Conservation (phyloP, 169 alveolate genomes). For the Cryptosporidium felis region DNA sequence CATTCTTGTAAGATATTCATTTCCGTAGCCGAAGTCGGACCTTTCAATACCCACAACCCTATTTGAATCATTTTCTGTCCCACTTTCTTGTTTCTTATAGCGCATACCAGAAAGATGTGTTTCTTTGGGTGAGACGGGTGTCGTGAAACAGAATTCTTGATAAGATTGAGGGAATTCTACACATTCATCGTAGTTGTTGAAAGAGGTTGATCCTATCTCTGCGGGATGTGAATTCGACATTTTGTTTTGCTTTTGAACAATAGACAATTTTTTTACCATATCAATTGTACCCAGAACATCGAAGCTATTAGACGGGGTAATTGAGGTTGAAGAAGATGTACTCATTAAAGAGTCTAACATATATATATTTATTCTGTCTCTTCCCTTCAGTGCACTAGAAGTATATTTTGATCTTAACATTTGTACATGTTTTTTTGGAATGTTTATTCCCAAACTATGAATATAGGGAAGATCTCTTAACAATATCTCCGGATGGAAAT, state of each 20-base stretch:
- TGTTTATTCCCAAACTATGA: conserved; percentile 46
- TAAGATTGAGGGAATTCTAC: background rate
- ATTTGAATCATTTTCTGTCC: too few relatives aligned
- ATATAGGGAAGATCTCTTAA: conserved; percentile 69
- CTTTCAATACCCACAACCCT: too few relatives aligned
- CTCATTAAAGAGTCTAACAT: conserved; percentile 36
- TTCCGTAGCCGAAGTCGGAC: too few relatives aligned
- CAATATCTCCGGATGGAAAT: conserved; percentile 81
- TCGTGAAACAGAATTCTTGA: conserved; percentile 35
- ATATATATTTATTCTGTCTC: conserved; percentile 57
- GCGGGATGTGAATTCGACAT: conserved; percentile 66
- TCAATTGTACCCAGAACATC: conserved; percentile 46
- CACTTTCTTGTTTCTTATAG: too few relatives aligned
- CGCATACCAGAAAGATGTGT: background rate
- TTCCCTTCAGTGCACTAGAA: conserved; percentile 22
- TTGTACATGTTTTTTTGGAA: conserved; percentile 55
- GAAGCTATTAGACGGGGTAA: conserved; percentile 64
- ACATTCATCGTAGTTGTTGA: background rate
- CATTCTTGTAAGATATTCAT: too few relatives aligned
- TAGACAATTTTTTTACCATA: conserved; percentile 54
- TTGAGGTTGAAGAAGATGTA: conserved; percentile 41
- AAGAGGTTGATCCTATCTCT: background rate
- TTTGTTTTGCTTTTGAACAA: conserved; percentile 55
- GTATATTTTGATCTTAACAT: conserved; percentile 45
- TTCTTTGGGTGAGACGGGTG: conserved; percentile 30